Conservation (phyloP, 2,329 filamentous ascomycete genomes). For the Cladosporium phlei region DNA sequence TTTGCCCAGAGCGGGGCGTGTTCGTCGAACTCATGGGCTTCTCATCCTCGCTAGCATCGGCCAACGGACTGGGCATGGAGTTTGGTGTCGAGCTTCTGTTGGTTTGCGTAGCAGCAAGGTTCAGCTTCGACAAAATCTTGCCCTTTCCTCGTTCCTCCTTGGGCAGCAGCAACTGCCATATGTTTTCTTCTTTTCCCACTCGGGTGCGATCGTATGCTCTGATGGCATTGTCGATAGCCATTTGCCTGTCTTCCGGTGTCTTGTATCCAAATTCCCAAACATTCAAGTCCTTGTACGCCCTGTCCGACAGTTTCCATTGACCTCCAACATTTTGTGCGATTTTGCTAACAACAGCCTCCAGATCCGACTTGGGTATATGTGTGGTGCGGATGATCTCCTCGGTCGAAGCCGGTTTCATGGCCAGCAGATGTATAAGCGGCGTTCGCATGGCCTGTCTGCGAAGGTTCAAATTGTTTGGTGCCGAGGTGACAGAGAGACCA, state of each 20-base stretch:
- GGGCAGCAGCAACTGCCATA: conserved; percentile 59
- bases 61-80: conserved; percentile 27
- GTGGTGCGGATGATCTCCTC: conserved; percentile 46
- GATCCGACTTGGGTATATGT: conserved; percentile 46
- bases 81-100: conserved; percentile 25
- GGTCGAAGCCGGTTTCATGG: conserved; percentile 45
- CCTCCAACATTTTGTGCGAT: conserved; percentile 48
- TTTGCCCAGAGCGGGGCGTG: conserved; percentile 25
- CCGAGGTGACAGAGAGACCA: conserved; percentile 35
- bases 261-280: conserved; percentile 58
- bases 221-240: conserved; percentile 59
- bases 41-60: conserved; percentile 14
- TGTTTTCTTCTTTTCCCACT: conserved; percentile 54
- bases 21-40: conserved; percentile 15
- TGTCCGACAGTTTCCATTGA: conserved; percentile 54
- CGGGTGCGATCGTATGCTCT: conserved; percentile 59
- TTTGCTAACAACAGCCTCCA: conserved; percentile 45
- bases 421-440: conserved; percentile 51
- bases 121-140: conserved; percentile 55
- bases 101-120: conserved; percentile 38
- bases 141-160: conserved; percentile 59
- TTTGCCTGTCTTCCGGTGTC: conserved; percentile 50
- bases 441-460: conserved; percentile 39
- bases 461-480: conserved; percentile 29
- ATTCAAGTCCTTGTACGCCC: conserved; percentile 57